Conservation (phyloP, 2,329 filamentous ascomycete genomes). For the Corinectria fuckeliana region DNA sequence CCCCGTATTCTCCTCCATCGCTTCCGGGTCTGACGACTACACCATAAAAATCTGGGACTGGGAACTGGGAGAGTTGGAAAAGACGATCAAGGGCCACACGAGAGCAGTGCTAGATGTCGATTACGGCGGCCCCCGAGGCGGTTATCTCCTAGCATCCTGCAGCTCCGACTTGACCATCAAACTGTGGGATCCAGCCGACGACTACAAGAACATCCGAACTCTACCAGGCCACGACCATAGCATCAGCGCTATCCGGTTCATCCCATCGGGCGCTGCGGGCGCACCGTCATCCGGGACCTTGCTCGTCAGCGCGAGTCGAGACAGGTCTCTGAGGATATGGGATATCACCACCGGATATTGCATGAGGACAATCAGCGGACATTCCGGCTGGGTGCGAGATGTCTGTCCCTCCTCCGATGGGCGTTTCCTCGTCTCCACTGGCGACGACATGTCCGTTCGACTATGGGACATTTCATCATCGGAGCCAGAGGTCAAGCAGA, state of each 20-base stretch:
- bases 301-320: slow-evolving; percentile 83
- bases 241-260: slow-evolving; percentile 86
- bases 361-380: slow-evolving; percentile 85
- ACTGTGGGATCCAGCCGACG: slow-evolving; percentile 89
- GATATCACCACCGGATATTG: slow-evolving; percentile 93
- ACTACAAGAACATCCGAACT: slow-evolving; percentile 95
- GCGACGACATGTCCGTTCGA: slow-evolving; percentile 80
- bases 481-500: slow-evolving; percentile 74
- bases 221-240: slow-evolving; percentile 92
- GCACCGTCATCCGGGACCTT: slow-evolving; percentile 82
- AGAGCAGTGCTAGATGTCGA: slow-evolving; percentile 88
- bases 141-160: slow-evolving; percentile 63
- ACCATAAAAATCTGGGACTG: slow-evolving; percentile 99
- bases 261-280: slow-evolving; percentile 81
- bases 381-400: slow-evolving; percentile 90
- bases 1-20: slow-evolving; percentile 87
- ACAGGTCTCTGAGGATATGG: slow-evolving; percentile 88
- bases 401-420: slow-evolving; percentile 84
- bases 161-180: slow-evolving; percentile 93
- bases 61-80: slow-evolving; percentile 89
- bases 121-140: slow-evolving; percentile 81
- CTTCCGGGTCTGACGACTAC: slow-evolving; percentile 88
- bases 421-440: slow-evolving; percentile 80
- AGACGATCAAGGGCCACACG: slow-evolving; percentile 91
- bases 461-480: slow-evolving; percentile 80